Percentiles rank a stretch among this genome's conserved stretches.
These are phyloP conservation scores for Colletotrichum ledebouriae DNA, from an alignment of 2,329 filamentous ascomycete genomes.

Conservation along the genomic window DNA sequence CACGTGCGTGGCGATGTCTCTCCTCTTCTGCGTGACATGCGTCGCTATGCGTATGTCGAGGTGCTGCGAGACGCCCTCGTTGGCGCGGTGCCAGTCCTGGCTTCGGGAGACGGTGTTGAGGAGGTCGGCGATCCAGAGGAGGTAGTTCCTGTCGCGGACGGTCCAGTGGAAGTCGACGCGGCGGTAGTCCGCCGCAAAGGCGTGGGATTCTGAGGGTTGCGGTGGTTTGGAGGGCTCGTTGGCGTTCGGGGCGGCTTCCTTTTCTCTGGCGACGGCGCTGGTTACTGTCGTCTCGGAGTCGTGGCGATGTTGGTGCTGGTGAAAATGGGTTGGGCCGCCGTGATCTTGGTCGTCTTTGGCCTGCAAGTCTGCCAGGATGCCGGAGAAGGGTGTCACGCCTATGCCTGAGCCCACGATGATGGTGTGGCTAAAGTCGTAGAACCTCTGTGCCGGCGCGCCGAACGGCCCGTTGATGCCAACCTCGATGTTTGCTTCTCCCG, in stretches of 20 bases:
- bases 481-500: slow-evolving; percentile 55
- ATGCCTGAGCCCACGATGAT: slow-evolving; percentile 70
- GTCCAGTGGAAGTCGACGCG: slow-evolving; percentile 73
- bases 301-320: slow-evolving; percentile 38
- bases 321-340: slow-evolving; percentile 45
- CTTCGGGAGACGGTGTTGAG: slow-evolving; percentile 62
- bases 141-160: slow-evolving; percentile 67
- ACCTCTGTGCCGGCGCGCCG: slow-evolving; percentile 69
- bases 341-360: slow-evolving; percentile 57
- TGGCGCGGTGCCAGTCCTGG: slow-evolving; percentile 54
- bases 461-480: slow-evolving; percentile 70
- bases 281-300: slow-evolving; percentile 40
- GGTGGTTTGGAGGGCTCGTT: slow-evolving; percentile 34
- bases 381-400: slow-evolving; percentile 70
- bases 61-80: slow-evolving; percentile 50
- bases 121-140: slow-evolving; percentile 70
- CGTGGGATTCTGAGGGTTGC: slow-evolving; percentile 42
- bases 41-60: slow-evolving; percentile 69
- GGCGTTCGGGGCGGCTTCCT: slow-evolving; percentile 21
- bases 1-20: slow-evolving; percentile 65
- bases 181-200: slow-evolving; percentile 57
- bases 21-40: slow-evolving; percentile 68
- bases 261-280: background rate
- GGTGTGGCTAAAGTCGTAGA: slow-evolving; percentile 69
- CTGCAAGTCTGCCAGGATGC: slow-evolving; percentile 68